phyloP scores from a whole-genome alignment of 1,284 basidiomycete species.

The Cystodermella granulosa region DNA sequence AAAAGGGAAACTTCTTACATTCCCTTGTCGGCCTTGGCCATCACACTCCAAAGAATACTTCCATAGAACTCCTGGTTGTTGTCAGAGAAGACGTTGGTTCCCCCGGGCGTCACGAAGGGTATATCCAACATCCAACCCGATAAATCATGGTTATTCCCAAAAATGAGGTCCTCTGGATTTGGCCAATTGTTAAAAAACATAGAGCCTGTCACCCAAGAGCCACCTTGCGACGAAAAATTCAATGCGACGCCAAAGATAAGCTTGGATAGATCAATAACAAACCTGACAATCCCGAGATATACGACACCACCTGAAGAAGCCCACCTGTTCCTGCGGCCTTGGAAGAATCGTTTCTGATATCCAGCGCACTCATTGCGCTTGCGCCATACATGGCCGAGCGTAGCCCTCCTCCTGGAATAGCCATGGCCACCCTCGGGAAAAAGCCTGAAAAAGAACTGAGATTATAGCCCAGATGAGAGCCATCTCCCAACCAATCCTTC shows the following conservation, averaged over 20 bases:
- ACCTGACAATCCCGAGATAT: conserved; percentile 61
- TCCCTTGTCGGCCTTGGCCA: not conserved
- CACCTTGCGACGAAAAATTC: conserved; percentile 40
- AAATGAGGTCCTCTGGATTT: conserved; percentile 47
- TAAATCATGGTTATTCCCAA: conserved; percentile 46
- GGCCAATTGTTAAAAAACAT: conserved; percentile 58
- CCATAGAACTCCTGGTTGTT: conserved; percentile 56
- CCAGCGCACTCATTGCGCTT: conserved; percentile 53
- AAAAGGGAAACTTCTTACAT: not conserved
- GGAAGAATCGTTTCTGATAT: conserved; percentile 54
- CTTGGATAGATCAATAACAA: conserved; percentile 12
- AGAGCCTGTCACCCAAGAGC: conserved; percentile 62
- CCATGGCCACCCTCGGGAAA: conserved; percentile 54
- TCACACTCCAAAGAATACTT: conserved; percentile 45
- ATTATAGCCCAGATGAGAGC: conserved; percentile 50
- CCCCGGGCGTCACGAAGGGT: conserved; percentile 51
- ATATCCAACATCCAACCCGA: conserved; percentile 59
- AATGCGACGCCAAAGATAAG: not conserved
- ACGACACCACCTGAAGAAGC: conserved; percentile 59
- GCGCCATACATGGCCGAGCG: conserved; percentile 60
- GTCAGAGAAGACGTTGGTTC: conserved; percentile 41
- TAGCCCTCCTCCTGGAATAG: conserved; percentile 56
- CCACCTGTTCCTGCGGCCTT: conserved; percentile 59
- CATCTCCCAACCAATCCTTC: conserved; percentile 56
- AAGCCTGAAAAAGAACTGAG: conserved; percentile 38